Evolutionary conservation across 1,284 basidiomycete genomes (phyloP), one percentile per base, ranked within the genome.

Genomic region (Fomes fomentarius): DNA sequence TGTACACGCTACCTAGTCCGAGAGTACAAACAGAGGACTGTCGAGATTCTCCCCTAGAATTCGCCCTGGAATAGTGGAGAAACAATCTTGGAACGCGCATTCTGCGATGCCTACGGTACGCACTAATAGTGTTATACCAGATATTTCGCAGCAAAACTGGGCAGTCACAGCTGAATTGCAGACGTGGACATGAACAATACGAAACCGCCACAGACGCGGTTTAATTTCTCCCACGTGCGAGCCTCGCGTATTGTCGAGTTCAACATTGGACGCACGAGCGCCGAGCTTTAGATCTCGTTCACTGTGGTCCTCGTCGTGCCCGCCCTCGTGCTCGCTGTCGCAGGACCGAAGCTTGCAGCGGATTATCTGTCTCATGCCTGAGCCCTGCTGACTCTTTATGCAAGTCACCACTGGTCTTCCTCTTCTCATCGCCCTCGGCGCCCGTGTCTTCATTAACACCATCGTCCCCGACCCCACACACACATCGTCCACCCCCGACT

Each of bases 381-480:
- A 62, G 28, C 53, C 56, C 38, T 52, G n/a, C 52, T 44, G 54
- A 55, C 45, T 47, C 48, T 58, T 42, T 51, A 72, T 73, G 68
- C 67, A 75, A 71, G 69, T 79, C 54, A 73, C 75, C 50, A 75
- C 73, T 49, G 71, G 74, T 46, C 71, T 72, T 51, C 75, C 77
- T 46, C 70, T 81, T 49, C 69, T 82, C 57, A 65, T 80, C 56
- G 79, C 79, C 50, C 79, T 91, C 63, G 86, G 86, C 62, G 84
- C 84, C 48, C 87, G 89, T 58, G 81, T 91, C 54, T 68, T 83
- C 49, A 72, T 90, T 61, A 83, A 88, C 71, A 69, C 61, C 40
- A 25, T 64, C 46, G 35, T 83, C 64, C 78, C 69, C 52, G 54
- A 56, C 54, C 66, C 62, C n/a, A 67, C 69, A 40, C 68, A 63